Evolutionary conservation across 148 eudicot genomes (phyloP), one percentile per base, ranked within the genome.

Genomic region (Spergularia marina): DNA sequence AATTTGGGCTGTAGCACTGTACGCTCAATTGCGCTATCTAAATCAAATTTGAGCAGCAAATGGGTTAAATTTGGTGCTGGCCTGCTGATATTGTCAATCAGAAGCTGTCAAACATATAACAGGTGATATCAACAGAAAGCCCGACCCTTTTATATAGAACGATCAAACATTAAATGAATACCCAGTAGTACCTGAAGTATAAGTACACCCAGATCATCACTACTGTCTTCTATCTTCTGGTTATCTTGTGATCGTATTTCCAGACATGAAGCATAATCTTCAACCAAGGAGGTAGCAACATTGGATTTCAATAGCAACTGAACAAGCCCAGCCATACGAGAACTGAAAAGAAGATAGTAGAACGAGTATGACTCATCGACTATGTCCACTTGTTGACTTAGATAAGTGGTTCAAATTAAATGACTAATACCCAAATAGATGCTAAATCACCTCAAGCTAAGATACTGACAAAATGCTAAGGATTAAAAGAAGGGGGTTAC

Each of bases 181-280:
- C 17, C 23, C 52, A 39, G 39, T 44, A 34, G 66, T 41, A 85
- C 99, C 88, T 95, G 99, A 86, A 95, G 84, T 77, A 95, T 92
- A 53, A 92, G 92, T 57, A 92, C 91, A 66, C 99, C 99, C 13
- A 87, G 84, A 89, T 95, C 99, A 81, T 87, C 90, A 85, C 78
- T 83, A 78, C 89, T 89, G 60, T 91, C 91, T 77, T 92, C 98
- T 70, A 89, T 79, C 77, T 77, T 68, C 80, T 88, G 99, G 83
- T 84, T 78, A 76, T 92, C 99, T 79, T 95, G 94, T 41, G 96
- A 87, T 76, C 99, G 82, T 51, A 88, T 80, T 90, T 95, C 99
- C 60, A 95, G 82, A 77, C 99, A 95, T 58, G 97, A 89, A 79
- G 99, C 99, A 79, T 95, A 95, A 81, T 95, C 99, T 87, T 92